A percentile compares a stretch with the other conserved stretches of the same genome.
phyloP scores from a whole-genome alignment of 176 grass and related monocot species.

The Carex kokanica region DNA sequence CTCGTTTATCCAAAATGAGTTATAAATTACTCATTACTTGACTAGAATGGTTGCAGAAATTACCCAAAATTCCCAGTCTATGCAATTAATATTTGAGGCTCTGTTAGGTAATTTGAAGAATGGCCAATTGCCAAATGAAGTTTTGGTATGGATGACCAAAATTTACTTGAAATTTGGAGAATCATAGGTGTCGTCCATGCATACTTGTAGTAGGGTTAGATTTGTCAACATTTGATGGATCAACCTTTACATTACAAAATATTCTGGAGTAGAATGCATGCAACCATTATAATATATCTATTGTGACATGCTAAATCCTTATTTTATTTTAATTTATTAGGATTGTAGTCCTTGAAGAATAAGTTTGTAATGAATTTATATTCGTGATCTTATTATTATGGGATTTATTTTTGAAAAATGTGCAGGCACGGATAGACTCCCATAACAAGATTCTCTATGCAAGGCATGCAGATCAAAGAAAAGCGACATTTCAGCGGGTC shows the following conservation, averaged over 20 bases:
- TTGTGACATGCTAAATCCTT: not conserved
- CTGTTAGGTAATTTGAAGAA: not conserved
- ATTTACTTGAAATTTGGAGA: not conserved
- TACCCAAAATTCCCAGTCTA: not conserved
- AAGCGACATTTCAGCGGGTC: constrained; percentile 66
- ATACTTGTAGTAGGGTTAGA: not conserved
- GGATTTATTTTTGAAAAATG: constrained; percentile 17
- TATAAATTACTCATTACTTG: not conserved
- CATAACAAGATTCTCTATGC: constrained; percentile 76
- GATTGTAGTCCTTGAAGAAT: not conserved
- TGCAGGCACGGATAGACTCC: constrained; percentile 93
- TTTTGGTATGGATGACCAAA: not conserved
- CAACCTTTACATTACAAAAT: not conserved
- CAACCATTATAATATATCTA: not conserved
- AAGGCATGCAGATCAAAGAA: constrained; percentile 35
- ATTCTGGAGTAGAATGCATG: not conserved
- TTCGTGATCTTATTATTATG: not conserved
- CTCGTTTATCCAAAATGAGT: not conserved
- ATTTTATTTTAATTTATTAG: not conserved
- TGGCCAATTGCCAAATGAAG: not conserved
- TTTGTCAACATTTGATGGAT: not conserved
- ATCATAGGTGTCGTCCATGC: not conserved
- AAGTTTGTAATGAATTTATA: not conserved
- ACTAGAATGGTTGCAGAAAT: not conserved
- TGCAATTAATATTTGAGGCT: not conserved